Conservation (phyloP, 164 flowering plant species). For the Magnolia sinica region DNA sequence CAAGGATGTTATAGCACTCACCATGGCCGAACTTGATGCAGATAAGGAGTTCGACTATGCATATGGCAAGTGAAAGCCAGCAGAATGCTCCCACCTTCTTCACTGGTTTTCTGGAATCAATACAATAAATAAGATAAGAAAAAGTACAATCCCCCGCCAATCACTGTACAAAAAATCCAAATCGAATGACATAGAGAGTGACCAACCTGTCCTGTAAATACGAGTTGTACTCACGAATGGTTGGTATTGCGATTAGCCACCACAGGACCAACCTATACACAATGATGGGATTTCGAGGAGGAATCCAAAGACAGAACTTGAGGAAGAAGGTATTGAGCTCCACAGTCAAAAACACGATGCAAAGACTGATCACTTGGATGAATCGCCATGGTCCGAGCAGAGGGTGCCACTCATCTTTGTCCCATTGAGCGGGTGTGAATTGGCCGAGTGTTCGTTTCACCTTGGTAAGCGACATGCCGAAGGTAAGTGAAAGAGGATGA, state of each 20-base stretch:
- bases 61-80: conserved; percentile 94
- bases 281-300: conserved; percentile 90
- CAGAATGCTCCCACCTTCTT: conserved; percentile 92
- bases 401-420: conserved; percentile 99
- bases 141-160: not conserved
- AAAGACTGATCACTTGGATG: conserved; percentile 87
- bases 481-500: not conserved
- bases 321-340: conserved; percentile 97
- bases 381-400: conserved; percentile 96
- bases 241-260: conserved; percentile 98
- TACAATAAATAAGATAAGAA: not conserved
- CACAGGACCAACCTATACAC: conserved; percentile 80
- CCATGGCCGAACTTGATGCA: conserved; percentile 99
- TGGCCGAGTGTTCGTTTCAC: conserved; percentile 91
- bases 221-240: conserved; percentile 90
- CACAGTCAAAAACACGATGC: conserved; percentile 82
- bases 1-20: conserved; percentile 19
- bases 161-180: not conserved
- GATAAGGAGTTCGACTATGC: conserved; percentile 93
- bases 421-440: conserved; percentile 99
- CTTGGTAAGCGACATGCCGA: conserved; percentile 27
- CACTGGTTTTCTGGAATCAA: conserved; percentile 44
- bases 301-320: conserved; percentile 97
- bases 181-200: conserved; percentile 9
- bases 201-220: conserved; percentile 85